Evolutionary conservation across 805 yeast genomes (phyloP), one percentile per base, ranked within the genome.

Genomic region (Candida sanyiensis): DNA sequence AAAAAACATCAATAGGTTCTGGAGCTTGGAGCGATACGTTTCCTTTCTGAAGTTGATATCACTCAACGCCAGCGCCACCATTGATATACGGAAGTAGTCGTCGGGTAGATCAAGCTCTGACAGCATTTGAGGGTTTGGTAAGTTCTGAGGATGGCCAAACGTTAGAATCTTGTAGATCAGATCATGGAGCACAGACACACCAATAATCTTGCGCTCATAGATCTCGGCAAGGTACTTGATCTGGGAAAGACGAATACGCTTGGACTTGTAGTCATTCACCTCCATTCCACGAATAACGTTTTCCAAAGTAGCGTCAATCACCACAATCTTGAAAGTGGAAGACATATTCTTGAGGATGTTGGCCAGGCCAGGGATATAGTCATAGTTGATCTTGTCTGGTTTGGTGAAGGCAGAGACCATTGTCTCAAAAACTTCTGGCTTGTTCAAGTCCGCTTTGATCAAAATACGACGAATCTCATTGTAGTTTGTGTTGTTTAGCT

Each of bases 61-160:
- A n/a, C 58, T 57, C 15, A 80, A 50, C 5, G 76, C 53, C 0
- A 66, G 56, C 20, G 72, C 53, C 15, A 73, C 58, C 52, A 88
- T 59, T 28, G 76, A 77, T 26, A 86, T 63, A 41, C 96, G 68
- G 58, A 86, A 85, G 52, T 79, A 84, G 50, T 84, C 79, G 48
- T 77, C 72, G 0, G 80, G 78, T 10, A 62, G 62, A 59, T 88
- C 96, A n/a, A 70, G 37, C 13, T 62, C 70, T 22, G 67, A 62
- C 3, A 53, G 28, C 4, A 40, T 46, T 17, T 62, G 64, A 6
- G 71, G 69, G 8, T 52, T 58, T 2, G 94, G 89, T 36, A 70
- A 70, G 38, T 75, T 75, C 41, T 68, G 64, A 0, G 72, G 70
- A 62, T 84, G 80, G 0, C 95, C 95, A 56, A 63, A 73, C 29